These are phyloP conservation scores for Talaromyces sp. DNA, from an alignment of 2,329 filamentous ascomycete species.

Conservation along the genomic window DNA sequence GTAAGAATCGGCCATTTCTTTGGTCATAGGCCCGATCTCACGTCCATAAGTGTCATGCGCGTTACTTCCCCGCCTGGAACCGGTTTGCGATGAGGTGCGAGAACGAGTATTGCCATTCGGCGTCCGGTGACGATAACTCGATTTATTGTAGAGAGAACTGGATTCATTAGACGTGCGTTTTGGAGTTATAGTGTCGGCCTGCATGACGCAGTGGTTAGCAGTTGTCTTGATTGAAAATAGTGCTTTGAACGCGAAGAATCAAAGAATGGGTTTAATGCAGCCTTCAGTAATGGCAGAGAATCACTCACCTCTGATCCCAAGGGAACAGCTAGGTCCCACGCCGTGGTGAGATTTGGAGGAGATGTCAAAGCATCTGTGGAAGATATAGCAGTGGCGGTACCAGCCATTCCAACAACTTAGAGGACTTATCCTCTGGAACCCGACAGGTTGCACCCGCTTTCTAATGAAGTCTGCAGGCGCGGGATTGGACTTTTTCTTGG, in stretches of 20 bases:
- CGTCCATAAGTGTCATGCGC: constrained; percentile 27
- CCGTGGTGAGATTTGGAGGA: constrained; percentile 31
- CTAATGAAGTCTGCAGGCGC: background rate
- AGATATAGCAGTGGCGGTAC: constrained; percentile 38
- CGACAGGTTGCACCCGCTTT: background rate
- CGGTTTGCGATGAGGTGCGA: constrained; percentile 32
- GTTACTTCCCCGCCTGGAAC: constrained; percentile 17
- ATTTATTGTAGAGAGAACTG: constrained; percentile 27
- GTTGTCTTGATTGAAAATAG: background rate
- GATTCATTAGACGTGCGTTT: constrained; percentile 39
- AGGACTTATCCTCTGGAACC: background rate
- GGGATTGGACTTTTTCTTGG: background rate
- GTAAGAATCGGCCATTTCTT: constrained; percentile 25
- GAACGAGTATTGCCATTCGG: constrained; percentile 32
- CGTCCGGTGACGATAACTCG: constrained; percentile 28
- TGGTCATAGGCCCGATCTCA: constrained; percentile 29
- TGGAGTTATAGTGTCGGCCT: constrained; percentile 9
- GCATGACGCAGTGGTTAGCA: background rate
- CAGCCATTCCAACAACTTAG: constrained; percentile 34
- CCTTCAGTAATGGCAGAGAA: background rate
- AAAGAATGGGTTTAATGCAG: background rate
- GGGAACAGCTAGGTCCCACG: constrained; percentile 41
- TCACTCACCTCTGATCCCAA: constrained; percentile 36
- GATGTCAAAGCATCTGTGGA: constrained; percentile 40
- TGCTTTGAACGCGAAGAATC: background rate